phyloP scores from a whole-genome alignment of 768 basidiomycete genomes.

The Leucocoprinus leucothites region DNA sequence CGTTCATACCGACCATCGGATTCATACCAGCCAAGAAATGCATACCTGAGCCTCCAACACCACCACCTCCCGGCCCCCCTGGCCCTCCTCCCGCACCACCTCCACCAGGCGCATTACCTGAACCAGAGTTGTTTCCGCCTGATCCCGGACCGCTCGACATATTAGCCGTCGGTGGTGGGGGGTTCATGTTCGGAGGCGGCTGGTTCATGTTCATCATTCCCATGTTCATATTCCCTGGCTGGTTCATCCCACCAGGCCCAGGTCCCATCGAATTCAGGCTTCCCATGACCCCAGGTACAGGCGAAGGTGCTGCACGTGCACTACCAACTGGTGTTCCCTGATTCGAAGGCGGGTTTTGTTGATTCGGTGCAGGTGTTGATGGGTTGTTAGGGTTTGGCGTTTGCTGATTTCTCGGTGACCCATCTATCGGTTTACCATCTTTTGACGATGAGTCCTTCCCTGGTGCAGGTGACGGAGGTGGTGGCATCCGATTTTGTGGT shows the following conservation, averaged over 20 bases:
- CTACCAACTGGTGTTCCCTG: slow-evolving; percentile 10
- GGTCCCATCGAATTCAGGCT: slow-evolving; percentile 9
- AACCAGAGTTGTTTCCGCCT: background rate
- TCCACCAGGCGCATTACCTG: background rate
- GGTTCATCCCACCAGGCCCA: slow-evolving; percentile 4
- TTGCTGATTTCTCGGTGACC: slow-evolving; percentile 10
- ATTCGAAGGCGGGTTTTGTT: slow-evolving; percentile 9
- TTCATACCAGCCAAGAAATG: slow-evolving; percentile 13
- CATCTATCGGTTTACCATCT: slow-evolving; percentile 9
- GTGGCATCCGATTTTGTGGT: slow-evolving; percentile 10
- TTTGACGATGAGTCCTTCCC: slow-evolving; percentile 4
- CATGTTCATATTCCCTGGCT: slow-evolving; percentile 5
- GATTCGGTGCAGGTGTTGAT: slow-evolving; percentile 5
- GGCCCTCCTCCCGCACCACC: slow-evolving; percentile 3
- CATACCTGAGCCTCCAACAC: slow-evolving; percentile 9
- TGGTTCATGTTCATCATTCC: slow-evolving; percentile 10
- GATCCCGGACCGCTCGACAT: background rate
- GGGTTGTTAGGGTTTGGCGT: slow-evolving; percentile 4
- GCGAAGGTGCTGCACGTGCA: slow-evolving; percentile 6
- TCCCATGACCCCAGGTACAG: slow-evolving; percentile 8
- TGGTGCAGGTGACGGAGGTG: slow-evolving; percentile 11
- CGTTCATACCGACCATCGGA: slow-evolving; percentile 13
- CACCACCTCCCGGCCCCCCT: background rate
- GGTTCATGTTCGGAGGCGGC: slow-evolving; percentile 4
- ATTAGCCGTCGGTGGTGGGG: background rate